Conservation (phyloP, 495 filamentous ascomycete genomes). For the Pyrenula massariospora region DNA sequence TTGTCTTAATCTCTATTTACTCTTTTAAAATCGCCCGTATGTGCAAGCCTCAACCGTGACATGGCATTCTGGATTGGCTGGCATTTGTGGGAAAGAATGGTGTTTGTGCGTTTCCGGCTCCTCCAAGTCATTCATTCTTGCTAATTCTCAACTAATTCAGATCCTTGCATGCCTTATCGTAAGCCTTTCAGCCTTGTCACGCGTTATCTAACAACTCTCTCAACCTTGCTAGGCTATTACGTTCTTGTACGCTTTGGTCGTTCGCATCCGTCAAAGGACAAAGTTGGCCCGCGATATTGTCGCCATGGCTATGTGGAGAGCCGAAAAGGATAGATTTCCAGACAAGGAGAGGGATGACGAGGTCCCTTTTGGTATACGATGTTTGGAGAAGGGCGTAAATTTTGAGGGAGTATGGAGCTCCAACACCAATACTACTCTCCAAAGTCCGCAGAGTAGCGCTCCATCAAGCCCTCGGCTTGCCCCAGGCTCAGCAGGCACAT, state of each 20-base stretch:
- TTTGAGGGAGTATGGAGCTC: conserved; percentile 88
- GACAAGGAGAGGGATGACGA: conserved; percentile 34
- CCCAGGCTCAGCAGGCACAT: conserved; percentile 4
- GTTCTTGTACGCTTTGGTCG: conserved; percentile 28
- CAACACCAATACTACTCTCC: conserved; percentile 36
- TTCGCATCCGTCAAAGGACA: conserved; percentile 16
- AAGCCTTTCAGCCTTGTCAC: conserved; percentile 4
- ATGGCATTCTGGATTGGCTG: conserved; percentile 64
- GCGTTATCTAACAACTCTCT: conserved; percentile 17
- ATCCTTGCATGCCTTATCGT: conserved; percentile 36
- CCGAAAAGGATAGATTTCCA: conserved; percentile 34
- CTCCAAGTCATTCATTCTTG: background rate
- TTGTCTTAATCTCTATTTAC: background rate
- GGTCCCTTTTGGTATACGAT: conserved; percentile 81
- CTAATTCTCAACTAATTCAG: conserved; percentile 10
- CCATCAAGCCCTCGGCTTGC: conserved; percentile 8
- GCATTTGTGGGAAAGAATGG: conserved; percentile 85
- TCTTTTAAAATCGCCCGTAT: background rate
- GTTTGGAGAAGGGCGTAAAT: conserved; percentile 74
- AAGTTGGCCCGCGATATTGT: conserved; percentile 26
- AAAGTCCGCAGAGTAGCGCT: conserved; percentile 14
- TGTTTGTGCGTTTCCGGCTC: conserved; percentile 57
- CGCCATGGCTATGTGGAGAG: conserved; percentile 38
- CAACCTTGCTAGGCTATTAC: conserved; percentile 28
- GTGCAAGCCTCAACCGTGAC: background rate